phyloP scores from a whole-genome alignment of 2,329 filamentous ascomycete genomes.

The Plenodomus tracheiphilus region DNA sequence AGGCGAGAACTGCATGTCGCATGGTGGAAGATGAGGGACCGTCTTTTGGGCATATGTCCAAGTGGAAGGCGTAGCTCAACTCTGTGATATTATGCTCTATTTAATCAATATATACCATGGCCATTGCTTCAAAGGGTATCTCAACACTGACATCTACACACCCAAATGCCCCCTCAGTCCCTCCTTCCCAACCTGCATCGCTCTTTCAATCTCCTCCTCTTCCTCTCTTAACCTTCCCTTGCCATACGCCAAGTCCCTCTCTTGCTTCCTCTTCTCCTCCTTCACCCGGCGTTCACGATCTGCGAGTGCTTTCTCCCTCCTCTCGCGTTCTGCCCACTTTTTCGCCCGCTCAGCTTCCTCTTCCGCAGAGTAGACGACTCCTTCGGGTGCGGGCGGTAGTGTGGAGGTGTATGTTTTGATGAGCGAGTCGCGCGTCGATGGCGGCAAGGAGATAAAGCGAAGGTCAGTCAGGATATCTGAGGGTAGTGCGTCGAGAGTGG shows the following conservation, averaged over 20 bases:
- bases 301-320: slow-evolving; percentile 68
- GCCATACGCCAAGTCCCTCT: slow-evolving; percentile 62
- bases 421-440: slow-evolving; percentile 64
- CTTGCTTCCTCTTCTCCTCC: slow-evolving; percentile 64
- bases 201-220: slow-evolving; percentile 68
- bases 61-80: no score
- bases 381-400: slow-evolving; percentile 61
- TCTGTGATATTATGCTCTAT: no score
- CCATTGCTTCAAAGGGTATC: no score
- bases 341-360: slow-evolving; percentile 55
- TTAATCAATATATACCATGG: no score
- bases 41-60: no score
- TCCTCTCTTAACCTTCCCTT: slow-evolving; percentile 66
- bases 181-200: slow-evolving; percentile 69
- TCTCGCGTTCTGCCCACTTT: slow-evolving; percentile 38
- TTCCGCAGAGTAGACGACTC: slow-evolving; percentile 47
- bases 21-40: no score
- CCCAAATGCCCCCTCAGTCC: slow-evolving; percentile 65
- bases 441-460: slow-evolving; percentile 69
- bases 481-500: slow-evolving; percentile 62
- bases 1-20: no score
- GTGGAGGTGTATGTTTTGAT: slow-evolving; percentile 68
- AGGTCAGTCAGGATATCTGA: slow-evolving; percentile 66
- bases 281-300: slow-evolving; percentile 66
- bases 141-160: no score